Evolutionary conservation across 345 rosid species (phyloP), one percentile per base, ranked within the genome.

Genomic region (Salix koriyanagi): DNA sequence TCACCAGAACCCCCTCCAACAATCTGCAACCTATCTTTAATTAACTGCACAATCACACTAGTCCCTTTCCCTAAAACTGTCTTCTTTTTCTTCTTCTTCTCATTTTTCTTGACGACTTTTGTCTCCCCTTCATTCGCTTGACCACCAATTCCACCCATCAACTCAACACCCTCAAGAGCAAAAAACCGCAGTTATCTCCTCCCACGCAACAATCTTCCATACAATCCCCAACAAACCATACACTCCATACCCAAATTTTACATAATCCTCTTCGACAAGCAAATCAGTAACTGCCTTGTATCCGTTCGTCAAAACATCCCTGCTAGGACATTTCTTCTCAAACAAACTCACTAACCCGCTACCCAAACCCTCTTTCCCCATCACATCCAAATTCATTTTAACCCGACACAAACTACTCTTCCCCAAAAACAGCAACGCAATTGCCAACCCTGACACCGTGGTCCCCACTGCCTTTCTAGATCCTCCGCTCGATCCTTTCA

Each of bases 191-290:
- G 88, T 77, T 26, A 89, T 84, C 2, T 87, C 91, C 81, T 94
- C 98, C 92, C 97, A 94, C 6, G 86, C 86, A 78, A 94, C 91
- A 74, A 89, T 84, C 76, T 80, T 90, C 92, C 92, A 90, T 36
- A 87, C 92, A 81, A 73, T 60, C 9, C 81, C 87, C 69, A 89
- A 66, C 74, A 86, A 81, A 37, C 39, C 69, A 73, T 85, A 81
- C 79, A 90, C 87, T 68, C 83, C 81, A 3, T 89, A 91, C 71
- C 83, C 88, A 81, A 91, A 87, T 32, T 74, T 83, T 62, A 73
- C 81, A 73, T 83, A 81, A 75, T 94, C 86, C 74, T 84, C 79
- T 46, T 76, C 88, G 28, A 76, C 37, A 36, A 65, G 71, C 0
- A 88, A 88, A 70, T 80, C 79, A 77, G 46, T 69, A 36, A 84